Percentiles rank a stretch among this genome's conserved stretches.
Evolutionary conservation across 2,329 filamentous ascomycete species (phyloP).

Genomic region (Pseudogymnoascus sp.): DNA sequence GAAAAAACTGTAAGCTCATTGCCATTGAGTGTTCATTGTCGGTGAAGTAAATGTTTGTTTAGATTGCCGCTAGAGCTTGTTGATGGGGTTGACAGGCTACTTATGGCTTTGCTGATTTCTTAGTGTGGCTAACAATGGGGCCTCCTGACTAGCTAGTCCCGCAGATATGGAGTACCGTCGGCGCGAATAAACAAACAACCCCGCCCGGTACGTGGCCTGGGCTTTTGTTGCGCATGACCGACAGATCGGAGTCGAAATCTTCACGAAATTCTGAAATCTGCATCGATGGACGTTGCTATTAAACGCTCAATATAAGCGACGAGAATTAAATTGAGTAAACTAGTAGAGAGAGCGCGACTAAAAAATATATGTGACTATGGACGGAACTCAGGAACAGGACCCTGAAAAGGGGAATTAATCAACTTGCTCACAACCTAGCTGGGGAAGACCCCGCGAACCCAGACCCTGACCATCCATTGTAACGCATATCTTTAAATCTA

Average conservation of each 20-base stretch:
- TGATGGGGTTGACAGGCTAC: constrained; percentile 6
- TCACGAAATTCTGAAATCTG: too few relatives aligned
- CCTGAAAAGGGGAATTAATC: not conserved
- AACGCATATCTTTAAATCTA: not conserved
- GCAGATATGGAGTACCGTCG: not conserved
- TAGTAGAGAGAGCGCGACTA: not conserved
- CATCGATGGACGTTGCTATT: too few relatives aligned
- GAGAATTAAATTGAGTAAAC: not conserved
- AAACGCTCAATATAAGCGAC: too few relatives aligned
- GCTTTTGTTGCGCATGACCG: not conserved
- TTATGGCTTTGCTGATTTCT: not conserved
- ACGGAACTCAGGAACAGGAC: not conserved
- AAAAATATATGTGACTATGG: not conserved
- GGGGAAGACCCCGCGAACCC: not conserved
- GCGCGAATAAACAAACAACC: not conserved
- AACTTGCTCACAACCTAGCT: not conserved
- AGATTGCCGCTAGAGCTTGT: not conserved
- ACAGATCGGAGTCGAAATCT: too few relatives aligned
- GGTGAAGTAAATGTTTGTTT: not conserved
- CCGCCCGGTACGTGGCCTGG: not conserved
- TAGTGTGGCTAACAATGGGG: not conserved
- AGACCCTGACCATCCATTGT: not conserved
- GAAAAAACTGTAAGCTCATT: not conserved
- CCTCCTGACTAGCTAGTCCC: not conserved
- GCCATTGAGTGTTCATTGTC: not conserved